Evolutionary conservation across 208 protist species (phyloP).

Genomic region (Crithidia mellificae): DNA sequence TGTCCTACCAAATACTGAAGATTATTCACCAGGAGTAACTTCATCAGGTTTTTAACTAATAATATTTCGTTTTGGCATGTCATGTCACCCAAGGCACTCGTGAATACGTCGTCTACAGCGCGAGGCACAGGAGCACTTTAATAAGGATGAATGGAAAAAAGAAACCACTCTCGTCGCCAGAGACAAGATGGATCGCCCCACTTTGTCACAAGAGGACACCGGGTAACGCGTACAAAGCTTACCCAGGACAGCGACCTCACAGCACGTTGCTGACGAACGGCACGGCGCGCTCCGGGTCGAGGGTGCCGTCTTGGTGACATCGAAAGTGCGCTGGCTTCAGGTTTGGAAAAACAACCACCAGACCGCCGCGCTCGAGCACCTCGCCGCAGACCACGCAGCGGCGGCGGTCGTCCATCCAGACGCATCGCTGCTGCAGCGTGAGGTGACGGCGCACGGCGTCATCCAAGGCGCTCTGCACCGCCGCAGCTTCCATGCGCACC

Average conservation of each 20-base stretch:
- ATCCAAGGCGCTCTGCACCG: conserved; percentile 14
- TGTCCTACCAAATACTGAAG: too few species aligned
- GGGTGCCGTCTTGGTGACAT: conserved; percentile 36
- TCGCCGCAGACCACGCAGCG: conserved; percentile 48
- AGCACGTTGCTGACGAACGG: conserved; percentile 17
- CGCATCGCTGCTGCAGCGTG: conserved; percentile 44
- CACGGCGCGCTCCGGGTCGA: conserved; percentile 63
- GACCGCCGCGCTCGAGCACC: conserved; percentile 21
- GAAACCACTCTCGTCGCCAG: too few species aligned
- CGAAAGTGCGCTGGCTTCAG: conserved; percentile 59
- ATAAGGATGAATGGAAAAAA: too few species aligned
- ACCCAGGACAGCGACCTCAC: not conserved
- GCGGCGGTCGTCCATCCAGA: conserved; percentile 40
- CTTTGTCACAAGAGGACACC: too few species aligned
- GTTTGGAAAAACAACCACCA: conserved; percentile 62
- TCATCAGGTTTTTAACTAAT: too few species aligned
- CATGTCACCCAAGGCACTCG: too few species aligned
- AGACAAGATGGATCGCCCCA: too few species aligned
- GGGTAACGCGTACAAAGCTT: not conserved
- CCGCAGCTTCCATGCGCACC: conserved; percentile 25
- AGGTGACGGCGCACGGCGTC: conserved; percentile 33
- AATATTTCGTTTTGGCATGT: too few species aligned
- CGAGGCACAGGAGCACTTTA: too few species aligned
- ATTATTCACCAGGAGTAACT: too few species aligned
- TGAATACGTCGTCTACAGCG: too few species aligned